These are phyloP conservation scores for Rhizopus delemar DNA, from an alignment of 371 early-diverging fungal species.

Conservation along the genomic window DNA sequence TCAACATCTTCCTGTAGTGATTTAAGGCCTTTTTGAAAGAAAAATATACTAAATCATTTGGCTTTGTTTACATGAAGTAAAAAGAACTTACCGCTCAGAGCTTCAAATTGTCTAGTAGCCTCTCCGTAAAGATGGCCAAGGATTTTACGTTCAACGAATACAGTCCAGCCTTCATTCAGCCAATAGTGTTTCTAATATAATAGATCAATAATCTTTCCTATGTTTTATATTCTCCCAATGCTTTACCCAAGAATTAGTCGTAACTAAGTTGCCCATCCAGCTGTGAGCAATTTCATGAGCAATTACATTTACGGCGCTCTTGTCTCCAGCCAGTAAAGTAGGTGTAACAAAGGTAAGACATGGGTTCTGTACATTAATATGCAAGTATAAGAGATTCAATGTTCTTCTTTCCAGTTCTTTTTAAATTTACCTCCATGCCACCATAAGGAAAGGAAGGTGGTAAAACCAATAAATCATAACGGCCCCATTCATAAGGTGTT, in stretches of 20 bases:
- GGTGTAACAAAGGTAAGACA: conserved; percentile 89
- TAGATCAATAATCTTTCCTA: background rate
- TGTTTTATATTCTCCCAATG: background rate
- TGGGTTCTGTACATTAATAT: conserved; percentile 65
- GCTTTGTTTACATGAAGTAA: background rate
- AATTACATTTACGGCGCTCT: conserved; percentile 94
- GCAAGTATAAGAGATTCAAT: too few species aligned
- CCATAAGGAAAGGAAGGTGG: conserved; percentile 89
- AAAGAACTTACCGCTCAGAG: background rate
- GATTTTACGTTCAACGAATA: conserved; percentile 94
- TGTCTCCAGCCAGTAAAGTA: conserved; percentile 90
- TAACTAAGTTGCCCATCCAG: conserved; percentile 97
- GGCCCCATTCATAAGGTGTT: conserved; percentile 95
- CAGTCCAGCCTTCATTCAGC: conserved; percentile 96
- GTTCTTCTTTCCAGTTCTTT: background rate
- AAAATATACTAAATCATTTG: background rate
- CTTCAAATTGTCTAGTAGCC: conserved; percentile 72
- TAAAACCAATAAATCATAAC: conserved; percentile 90
- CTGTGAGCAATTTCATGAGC: conserved; percentile 96
- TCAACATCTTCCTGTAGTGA: conserved; percentile 79
- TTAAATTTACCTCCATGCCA: conserved; percentile 84
- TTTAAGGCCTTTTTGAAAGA: conserved; percentile 53
- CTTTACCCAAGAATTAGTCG: conserved; percentile 83
- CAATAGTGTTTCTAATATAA: conserved; percentile 68
- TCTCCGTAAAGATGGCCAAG: conserved; percentile 77